Percentiles rank a stretch among this genome's conserved stretches.
These are phyloP conservation scores for Leccinum incarnatum DNA, from an alignment of 768 basidiomycete genomes.

Conservation along the genomic window DNA sequence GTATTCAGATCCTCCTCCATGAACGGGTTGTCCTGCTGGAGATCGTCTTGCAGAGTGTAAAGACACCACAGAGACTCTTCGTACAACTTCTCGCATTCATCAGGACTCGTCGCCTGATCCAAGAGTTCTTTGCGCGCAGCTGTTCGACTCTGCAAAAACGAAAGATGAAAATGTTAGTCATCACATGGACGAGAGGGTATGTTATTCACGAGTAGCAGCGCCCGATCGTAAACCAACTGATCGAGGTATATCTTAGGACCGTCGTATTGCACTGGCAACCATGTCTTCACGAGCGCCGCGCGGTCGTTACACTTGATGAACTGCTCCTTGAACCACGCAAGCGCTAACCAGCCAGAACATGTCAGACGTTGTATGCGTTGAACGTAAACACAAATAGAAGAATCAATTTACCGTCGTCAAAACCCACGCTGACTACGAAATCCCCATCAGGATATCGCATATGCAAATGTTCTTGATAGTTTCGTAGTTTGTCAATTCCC, in stretches of 20 bases:
- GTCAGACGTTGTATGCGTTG: constrained; percentile 10
- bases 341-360: constrained; percentile 42
- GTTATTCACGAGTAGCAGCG: constrained; percentile 71
- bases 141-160: constrained; percentile 70
- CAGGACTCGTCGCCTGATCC: constrained; percentile 69
- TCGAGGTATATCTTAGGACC: constrained; percentile 85
- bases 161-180: not conserved
- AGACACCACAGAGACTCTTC: constrained; percentile 95
- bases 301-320: constrained; percentile 95
- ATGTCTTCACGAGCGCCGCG: constrained; percentile 82
- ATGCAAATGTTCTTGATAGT: constrained; percentile 78
- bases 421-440: constrained; percentile 74
- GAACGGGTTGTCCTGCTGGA: constrained; percentile 80
- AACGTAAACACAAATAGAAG: constrained; percentile 3
- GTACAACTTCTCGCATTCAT: constrained; percentile 91
- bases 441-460: constrained; percentile 76
- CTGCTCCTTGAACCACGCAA: constrained; percentile 89
- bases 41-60: constrained; percentile 87
- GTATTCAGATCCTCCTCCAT: constrained; percentile 80
- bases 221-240: constrained; percentile 90
- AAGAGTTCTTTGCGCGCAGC: constrained; percentile 90
- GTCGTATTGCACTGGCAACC: constrained; percentile 79
- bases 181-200: not conserved
- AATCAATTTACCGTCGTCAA: constrained; percentile 58
- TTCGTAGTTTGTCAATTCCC: constrained; percentile 81